These are phyloP conservation scores for Neopestalotiopsis sp. DNA, from an alignment of 2,329 filamentous ascomycete species.

Conservation along the genomic window DNA sequence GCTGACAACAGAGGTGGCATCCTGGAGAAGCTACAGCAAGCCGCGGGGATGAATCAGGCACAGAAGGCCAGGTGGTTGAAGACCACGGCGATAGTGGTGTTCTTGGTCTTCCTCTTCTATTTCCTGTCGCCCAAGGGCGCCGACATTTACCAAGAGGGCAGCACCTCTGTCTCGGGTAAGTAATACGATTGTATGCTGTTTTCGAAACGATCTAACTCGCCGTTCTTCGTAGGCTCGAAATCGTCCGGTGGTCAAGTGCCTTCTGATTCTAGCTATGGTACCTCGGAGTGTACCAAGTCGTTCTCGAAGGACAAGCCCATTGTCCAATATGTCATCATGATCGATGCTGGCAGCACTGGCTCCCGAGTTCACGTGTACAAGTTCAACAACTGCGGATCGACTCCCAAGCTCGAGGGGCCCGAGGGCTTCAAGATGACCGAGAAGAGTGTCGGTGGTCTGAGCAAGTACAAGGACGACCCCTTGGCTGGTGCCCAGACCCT, in stretches of 20 bases:
- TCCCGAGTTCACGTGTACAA: conserved; percentile 98
- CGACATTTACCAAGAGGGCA: conserved; percentile 55
- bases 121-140: conserved; percentile 66
- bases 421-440: conserved; percentile 95
- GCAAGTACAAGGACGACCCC: conserved; percentile 85
- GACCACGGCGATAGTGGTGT: conserved; percentile 65
- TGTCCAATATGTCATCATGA: conserved; percentile 97
- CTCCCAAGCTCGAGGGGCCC: conserved; percentile 84
- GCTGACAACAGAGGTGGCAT: conserved; percentile 49
- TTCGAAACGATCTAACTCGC: neutral
- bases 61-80: conserved; percentile 70
- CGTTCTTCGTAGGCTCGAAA: conserved; percentile 24
- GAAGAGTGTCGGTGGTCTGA: conserved; percentile 82
- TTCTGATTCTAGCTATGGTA: conserved; percentile 66
- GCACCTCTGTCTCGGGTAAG: conserved; percentile 36
- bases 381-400: conserved; percentile 97
- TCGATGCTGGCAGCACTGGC: conserved; percentile 96
- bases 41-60: conserved; percentile 65
- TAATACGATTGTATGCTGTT: too few species aligned
- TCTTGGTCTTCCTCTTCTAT: conserved; percentile 66
- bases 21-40: conserved; percentile 58
- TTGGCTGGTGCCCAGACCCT: conserved; percentile 88
- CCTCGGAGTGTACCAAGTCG: conserved; percentile 80
- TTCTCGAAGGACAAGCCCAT: conserved; percentile 88
- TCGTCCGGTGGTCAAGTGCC: conserved; percentile 54